Evolutionary conservation across 805 yeast genomes (phyloP).

Genomic region (Sugiyamaella mastotermitis): DNA sequence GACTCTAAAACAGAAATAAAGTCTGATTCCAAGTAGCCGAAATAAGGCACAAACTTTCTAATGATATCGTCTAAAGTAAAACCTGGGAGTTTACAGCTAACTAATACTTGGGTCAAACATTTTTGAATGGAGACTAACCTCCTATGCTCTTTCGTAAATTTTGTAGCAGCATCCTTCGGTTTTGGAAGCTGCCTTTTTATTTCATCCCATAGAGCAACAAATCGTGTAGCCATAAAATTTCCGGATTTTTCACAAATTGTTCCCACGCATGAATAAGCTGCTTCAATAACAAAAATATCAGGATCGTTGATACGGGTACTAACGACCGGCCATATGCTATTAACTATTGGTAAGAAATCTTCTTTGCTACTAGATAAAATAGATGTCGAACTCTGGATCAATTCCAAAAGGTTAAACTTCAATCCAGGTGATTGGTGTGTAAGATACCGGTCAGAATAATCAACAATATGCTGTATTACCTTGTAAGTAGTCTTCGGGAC

Average conservation of each 20-base stretch:
- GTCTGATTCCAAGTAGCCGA: too few species aligned
- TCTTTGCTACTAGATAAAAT: constrained; percentile 45
- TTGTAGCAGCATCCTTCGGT: constrained; percentile 3
- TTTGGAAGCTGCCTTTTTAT: constrained; percentile 9
- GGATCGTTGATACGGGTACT: constrained; percentile 25
- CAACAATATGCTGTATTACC: constrained; percentile 53
- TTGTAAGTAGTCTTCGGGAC: constrained; percentile 57
- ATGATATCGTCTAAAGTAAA: too few species aligned
- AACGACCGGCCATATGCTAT: constrained; percentile 49
- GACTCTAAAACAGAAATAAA: too few species aligned
- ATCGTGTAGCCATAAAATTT: constrained; percentile 32
- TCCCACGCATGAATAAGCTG: constrained; percentile 27
- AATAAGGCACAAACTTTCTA: too few species aligned
- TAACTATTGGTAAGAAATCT: constrained; percentile 43
- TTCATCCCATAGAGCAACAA: constrained; percentile 21
- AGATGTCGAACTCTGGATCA: constrained; percentile 42
- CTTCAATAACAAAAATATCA: constrained; percentile 29
- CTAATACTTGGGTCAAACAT: constrained; percentile 11
- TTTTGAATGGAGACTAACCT: constrained; percentile 9
- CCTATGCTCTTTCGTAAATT: constrained; percentile 13
- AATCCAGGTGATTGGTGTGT: constrained; percentile 60
- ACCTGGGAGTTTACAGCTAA: too few species aligned
- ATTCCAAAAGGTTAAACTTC: constrained; percentile 48
- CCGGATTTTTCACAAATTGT: constrained; percentile 23
- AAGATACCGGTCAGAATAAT: constrained; percentile 62